Percentiles rank a stretch among this genome's conserved stretches.
These are phyloP conservation scores for Xylariaceae sp. DNA, from an alignment of 2,329 filamentous ascomycete genomes.

Conservation along the genomic window DNA sequence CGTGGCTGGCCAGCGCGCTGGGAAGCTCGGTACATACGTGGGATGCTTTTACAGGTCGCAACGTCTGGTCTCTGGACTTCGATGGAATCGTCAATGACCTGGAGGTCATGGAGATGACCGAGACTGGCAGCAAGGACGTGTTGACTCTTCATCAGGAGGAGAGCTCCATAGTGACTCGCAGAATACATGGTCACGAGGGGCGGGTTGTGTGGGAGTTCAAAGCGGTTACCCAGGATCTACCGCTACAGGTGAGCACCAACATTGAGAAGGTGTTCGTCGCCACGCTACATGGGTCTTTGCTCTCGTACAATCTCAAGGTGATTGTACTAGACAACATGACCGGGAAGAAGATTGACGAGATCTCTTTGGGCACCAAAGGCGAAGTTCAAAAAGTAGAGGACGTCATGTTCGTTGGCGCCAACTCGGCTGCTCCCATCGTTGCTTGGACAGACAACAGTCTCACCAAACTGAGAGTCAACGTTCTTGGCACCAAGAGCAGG, in stretches of 20 bases:
- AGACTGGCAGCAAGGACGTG: slow-evolving; percentile 56
- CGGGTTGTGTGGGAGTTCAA: slow-evolving; percentile 73
- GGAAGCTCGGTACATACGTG: slow-evolving; percentile 71
- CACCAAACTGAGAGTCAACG: slow-evolving; percentile 64
- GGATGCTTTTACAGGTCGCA: slow-evolving; percentile 77
- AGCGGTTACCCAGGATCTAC: slow-evolving; percentile 63
- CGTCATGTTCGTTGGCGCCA: slow-evolving; percentile 71
- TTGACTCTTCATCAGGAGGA: slow-evolving; percentile 63
- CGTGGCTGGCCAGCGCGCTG: slow-evolving; percentile 69
- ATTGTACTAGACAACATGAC: slow-evolving; percentile 67
- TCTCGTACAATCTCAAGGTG: slow-evolving; percentile 73
- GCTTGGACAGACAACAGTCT: slow-evolving; percentile 66
- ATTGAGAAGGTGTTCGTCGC: slow-evolving; percentile 70
- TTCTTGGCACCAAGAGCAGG: slow-evolving; percentile 57
- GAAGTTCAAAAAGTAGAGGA: slow-evolving; percentile 63
- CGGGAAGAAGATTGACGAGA: slow-evolving; percentile 68
- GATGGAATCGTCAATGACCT: slow-evolving; percentile 60
- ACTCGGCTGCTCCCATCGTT: slow-evolving; percentile 69
- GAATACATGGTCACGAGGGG: slow-evolving; percentile 70
- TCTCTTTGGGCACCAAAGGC: slow-evolving; percentile 66
- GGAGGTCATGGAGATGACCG: slow-evolving; percentile 69
- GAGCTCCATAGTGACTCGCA: slow-evolving; percentile 56
- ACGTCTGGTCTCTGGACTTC: slow-evolving; percentile 68
- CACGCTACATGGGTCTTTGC: slow-evolving; percentile 64
- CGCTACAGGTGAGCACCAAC: slow-evolving; percentile 72